A percentile compares a stretch with the other conserved stretches of the same genome.
Conservation (phyloP, 805 yeast genomes). For the Zygoascus tannicola region DNA sequence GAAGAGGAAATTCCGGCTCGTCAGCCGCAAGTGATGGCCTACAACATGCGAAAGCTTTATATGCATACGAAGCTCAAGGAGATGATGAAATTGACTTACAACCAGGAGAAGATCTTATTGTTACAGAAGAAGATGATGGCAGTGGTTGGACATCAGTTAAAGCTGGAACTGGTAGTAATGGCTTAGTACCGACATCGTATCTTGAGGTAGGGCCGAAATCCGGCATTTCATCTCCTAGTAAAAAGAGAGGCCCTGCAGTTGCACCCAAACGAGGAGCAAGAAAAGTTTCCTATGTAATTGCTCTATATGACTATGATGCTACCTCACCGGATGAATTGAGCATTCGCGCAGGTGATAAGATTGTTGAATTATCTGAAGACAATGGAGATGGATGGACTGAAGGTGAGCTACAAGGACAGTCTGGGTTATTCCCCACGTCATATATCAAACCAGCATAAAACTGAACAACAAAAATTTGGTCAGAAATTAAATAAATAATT, state of each 20-base stretch:
- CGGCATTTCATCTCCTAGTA: constrained; percentile 14
- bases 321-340: constrained; percentile 73
- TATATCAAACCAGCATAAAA: too few species aligned
- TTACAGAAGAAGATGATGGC: constrained; percentile 70
- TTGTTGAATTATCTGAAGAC: constrained; percentile 53
- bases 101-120: constrained; percentile 51
- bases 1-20: constrained; percentile 1
- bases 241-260: constrained; percentile 65
- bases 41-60: constrained; percentile 46
- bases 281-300: constrained; percentile 46
- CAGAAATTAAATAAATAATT: too few species aligned
- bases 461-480: too few species aligned
- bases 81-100: constrained; percentile 61
- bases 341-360: constrained; percentile 62
- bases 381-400: constrained; percentile 92
- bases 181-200: constrained; percentile 82
- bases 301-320: constrained; percentile 66
- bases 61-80: constrained; percentile 57
- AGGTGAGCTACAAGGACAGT: constrained; percentile 62
- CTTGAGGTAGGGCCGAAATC: constrained; percentile 34
- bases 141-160: constrained; percentile 82
- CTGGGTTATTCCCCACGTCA: constrained; percentile 71
- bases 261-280: constrained; percentile 71
- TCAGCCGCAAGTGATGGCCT: background rate
- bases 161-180: constrained; percentile 40